phyloP scores from a whole-genome alignment of 805 yeast species.

The Spathaspora boniae region DNA sequence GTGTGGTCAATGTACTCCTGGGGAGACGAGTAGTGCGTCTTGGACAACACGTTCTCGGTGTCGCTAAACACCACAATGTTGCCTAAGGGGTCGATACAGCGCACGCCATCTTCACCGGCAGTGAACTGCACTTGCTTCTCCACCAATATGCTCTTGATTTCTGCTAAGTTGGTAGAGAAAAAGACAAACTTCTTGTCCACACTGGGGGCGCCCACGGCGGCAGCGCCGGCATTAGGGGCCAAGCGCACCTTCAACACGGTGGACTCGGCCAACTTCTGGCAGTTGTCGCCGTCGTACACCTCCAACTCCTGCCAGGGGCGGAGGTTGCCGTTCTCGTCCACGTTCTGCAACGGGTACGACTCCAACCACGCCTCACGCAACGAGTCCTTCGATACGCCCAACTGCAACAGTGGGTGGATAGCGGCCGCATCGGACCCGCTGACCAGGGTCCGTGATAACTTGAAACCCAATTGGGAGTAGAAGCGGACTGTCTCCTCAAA shows the following conservation, averaged over 20 bases:
- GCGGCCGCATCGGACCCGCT: constrained; percentile 24
- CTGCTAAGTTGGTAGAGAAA: constrained; percentile 27
- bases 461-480: constrained; percentile 60
- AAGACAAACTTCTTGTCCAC: constrained; percentile 22
- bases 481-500: constrained; percentile 52
- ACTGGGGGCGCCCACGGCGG: too few relatives aligned
- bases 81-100: constrained; percentile 42
- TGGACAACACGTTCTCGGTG: constrained; percentile 19
- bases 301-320: constrained; percentile 41
- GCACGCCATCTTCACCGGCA: too few relatives aligned
- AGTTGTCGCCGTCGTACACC: constrained; percentile 35
- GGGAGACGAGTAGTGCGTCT: constrained; percentile 17
- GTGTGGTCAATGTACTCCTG: constrained; percentile 25
- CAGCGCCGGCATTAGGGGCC: too few relatives aligned
- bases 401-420: constrained; percentile 25
- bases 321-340: constrained; percentile 29
- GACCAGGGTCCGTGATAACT: constrained; percentile 49
- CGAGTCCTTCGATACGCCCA: constrained; percentile 65
- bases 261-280: constrained; percentile 23
- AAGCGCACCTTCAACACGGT: constrained; percentile 34
- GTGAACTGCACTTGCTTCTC: too few relatives aligned
- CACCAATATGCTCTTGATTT: constrained; percentile 14
- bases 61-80: constrained; percentile 27
- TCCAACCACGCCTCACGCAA: constrained; percentile 71
- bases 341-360: constrained; percentile 51